phyloP scores from a whole-genome alignment of 1,284 basidiomycete genomes.

The Apiotrichum domesticum region DNA sequence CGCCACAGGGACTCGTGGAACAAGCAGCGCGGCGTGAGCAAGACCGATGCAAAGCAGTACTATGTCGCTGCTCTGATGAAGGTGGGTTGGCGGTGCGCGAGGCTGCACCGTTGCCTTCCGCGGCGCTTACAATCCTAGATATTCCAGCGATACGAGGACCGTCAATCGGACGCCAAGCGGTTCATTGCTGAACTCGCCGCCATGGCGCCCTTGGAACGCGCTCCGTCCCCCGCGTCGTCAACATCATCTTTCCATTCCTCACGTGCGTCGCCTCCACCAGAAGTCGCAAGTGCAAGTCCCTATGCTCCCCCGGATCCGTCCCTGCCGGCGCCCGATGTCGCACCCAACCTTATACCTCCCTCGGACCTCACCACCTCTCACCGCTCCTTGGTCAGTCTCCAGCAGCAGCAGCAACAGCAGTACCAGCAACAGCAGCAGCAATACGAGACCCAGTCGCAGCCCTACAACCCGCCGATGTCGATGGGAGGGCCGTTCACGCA shows the following conservation, averaged over 20 bases:
- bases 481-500: not conserved
- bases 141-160: slow-evolving; percentile 47
- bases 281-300: slow-evolving; percentile 2
- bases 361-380: slow-evolving; percentile 35
- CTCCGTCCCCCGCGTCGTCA: slow-evolving; percentile 36
- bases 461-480: not conserved
- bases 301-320: slow-evolving; percentile 37
- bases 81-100: slow-evolving; percentile 48
- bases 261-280: slow-evolving; percentile 29
- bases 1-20: slow-evolving; percentile 82
- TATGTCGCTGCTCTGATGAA: slow-evolving; percentile 84
- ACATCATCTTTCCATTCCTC: slow-evolving; percentile 41
- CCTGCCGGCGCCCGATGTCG: slow-evolving; percentile 39
- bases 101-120: no score
- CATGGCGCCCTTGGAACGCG: slow-evolving; percentile 54
- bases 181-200: slow-evolving; percentile 78
- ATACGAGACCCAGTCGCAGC: not conserved
- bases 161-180: slow-evolving; percentile 71
- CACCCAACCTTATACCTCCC: slow-evolving; percentile 37
- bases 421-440: not conserved
- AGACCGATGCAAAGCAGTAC: slow-evolving; percentile 75
- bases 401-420: slow-evolving; percentile 4
- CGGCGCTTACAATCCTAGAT: slow-evolving; percentile 4
- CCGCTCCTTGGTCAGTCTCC: slow-evolving; percentile 33
- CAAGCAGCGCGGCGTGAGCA: slow-evolving; percentile 73